Base-by-base conservation (phyloP, 2,329 filamentous ascomycete species). In the Ophiostoma sp. region DNA sequence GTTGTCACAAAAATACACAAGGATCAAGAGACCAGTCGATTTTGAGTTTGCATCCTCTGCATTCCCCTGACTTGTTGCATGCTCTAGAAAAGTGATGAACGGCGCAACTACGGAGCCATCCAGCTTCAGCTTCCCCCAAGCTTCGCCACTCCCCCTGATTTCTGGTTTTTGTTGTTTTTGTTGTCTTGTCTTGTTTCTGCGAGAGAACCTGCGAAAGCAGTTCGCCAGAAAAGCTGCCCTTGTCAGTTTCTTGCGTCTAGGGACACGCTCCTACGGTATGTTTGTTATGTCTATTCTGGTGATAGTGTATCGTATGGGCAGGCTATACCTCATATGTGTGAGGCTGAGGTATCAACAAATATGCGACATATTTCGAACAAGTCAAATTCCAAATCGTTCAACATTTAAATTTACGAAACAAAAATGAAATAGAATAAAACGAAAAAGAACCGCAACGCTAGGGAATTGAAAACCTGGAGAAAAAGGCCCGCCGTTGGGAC, bases 51-150 rank as follows among this genome's bases (percentile, higher is more conserved):
- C 31, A 59, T 28, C 12, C 4, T 36, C 17, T 42, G 12, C 61
- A 45, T 45, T 9, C 59, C 36, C 61, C 61, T 64, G 59, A 17
- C n/a, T 17, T 25, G n/a, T 25, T 28, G 61, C n/a, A 42, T 15
- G 7, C n/a, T 36, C 17, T n/a, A 2, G 28, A 36, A 19, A 48
- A 48, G 42, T 48, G 42, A 48, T 19, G 15, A 19, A 19, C 61
- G 61, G 61, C 61, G 33, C 61, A 64, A 64, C 61, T 64, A 28
- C 36, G 61, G 61, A 42, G 61, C 36, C 25, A 64, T 39, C 36
- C 61, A 39, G 33, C 59, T 12, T 8, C 17, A 22, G 17, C 19
- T 22, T 12, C 57, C 28, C 17, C 19, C 57, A 8, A 64, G 36
- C 61, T 42, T 64, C 61, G 61, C 36, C 61, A 42, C 33, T 64